Base-by-base conservation (phyloP, 192 early-diverging fungal species). In the Backusella australiensis region DNA sequence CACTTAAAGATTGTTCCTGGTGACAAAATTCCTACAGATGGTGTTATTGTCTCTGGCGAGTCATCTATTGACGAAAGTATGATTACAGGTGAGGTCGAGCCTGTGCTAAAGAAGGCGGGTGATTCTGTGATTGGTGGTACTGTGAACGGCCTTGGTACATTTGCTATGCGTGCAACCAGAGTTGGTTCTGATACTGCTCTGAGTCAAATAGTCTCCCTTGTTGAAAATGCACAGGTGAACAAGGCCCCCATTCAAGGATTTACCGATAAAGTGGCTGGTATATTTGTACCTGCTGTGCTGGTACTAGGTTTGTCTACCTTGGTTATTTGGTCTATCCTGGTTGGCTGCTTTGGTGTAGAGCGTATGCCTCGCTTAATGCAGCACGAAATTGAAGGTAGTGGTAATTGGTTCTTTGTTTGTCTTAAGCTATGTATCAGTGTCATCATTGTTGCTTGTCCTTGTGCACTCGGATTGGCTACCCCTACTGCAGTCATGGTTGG, bases 401-500 rank as follows among this genome's bases (percentile, higher is more conserved):
- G 86, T 1, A 89, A 88, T 82, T 93, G 91, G 81, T 86, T 95
- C 73, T 88, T 94, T 26, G 90, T 94, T 4, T 93, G 92, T 78
- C 80, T 96, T 34, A 92, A 94, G 82, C 78, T 99, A 34, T 94
- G 94, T 26, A 97, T 99, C 34, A 93, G 94, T 2, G 96, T 98
- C 4, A 93, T 97, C 36, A 95, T 99, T 1, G 96, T 99, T 0
- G 95, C 97, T 21, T 99, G 97, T 69, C 97, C 97, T 44, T 99
- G 97, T 85, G 96, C 97, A 2, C 83, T 99, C 35, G 97, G 97
- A 6, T 87, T 99, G 36, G 94, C 96, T 36, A 97, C 95, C 6
- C 97, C 97, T 12, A 99, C 97, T 0, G 97, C 96, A 0, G 94
- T 99, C 32, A 98, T 99, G 96, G 97, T 97, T 14, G 97, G 96